phyloP scores from a whole-genome alignment of 306 rosid genomes.

The Prinsepia uniflora region DNA sequence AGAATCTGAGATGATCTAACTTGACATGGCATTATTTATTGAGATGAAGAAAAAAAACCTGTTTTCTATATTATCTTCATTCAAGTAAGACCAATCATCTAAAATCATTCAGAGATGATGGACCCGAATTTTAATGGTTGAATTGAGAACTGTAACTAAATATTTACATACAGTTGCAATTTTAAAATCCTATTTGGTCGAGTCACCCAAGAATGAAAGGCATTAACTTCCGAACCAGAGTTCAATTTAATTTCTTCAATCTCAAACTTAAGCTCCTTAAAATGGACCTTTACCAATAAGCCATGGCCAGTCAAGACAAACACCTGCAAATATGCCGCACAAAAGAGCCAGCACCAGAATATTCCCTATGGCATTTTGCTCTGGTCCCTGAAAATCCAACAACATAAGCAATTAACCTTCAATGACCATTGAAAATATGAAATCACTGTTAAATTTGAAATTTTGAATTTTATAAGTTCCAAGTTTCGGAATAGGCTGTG shows the following conservation, averaged over 20 bases:
- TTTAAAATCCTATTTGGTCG: neutral
- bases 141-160: neutral
- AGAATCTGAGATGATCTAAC: neutral
- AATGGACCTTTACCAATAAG: slow-evolving; percentile 51
- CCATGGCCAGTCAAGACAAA: slow-evolving; percentile 82
- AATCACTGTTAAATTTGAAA: too few species aligned
- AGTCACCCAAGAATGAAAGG: neutral
- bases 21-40: neutral
- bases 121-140: neutral
- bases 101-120: neutral
- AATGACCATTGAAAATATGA: too few species aligned
- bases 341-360: slow-evolving; percentile 58
- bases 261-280: slow-evolving; percentile 5
- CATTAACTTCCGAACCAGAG: neutral
- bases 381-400: slow-evolving; percentile 62
- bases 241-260: neutral
- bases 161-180: neutral
- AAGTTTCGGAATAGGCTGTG: slow-evolving; percentile 2
- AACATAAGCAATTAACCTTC: neutral
- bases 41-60: neutral
- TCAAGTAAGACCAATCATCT: neutral
- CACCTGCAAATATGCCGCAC: slow-evolving; percentile 62
- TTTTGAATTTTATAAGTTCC: too few species aligned
- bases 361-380: slow-evolving; percentile 88
- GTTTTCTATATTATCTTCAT: neutral